Conservation (phyloP, 768 basidiomycete genomes). For the Tubosaeta sp. region DNA sequence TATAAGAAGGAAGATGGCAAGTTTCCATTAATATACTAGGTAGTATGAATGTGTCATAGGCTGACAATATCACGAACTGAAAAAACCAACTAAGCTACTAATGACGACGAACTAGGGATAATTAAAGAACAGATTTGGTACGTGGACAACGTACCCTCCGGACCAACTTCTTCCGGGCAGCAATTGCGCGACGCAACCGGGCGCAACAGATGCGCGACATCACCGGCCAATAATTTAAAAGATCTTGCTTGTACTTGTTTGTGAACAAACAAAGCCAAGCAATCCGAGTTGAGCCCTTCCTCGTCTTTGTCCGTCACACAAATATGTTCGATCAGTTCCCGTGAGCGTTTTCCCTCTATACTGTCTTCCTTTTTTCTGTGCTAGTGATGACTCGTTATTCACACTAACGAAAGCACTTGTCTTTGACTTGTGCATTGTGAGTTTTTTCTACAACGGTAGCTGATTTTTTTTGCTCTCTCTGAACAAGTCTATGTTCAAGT, state of each 20-base stretch:
- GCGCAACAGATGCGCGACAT: too few relatives aligned
- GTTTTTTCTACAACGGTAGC: slow-evolving; percentile 81
- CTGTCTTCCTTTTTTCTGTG: slow-evolving; percentile 13
- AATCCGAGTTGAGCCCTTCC: not conserved
- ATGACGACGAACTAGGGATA: too few relatives aligned
- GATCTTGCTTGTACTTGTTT: not conserved
- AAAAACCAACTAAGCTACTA: too few relatives aligned
- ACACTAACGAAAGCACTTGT: slow-evolving; percentile 64
- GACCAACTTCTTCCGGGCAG: not conserved
- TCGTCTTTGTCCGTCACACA: not conserved
- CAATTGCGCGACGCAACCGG: too few relatives aligned
- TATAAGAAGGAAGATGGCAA: not conserved
- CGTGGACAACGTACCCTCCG: too few relatives aligned
- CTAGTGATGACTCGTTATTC: slow-evolving; percentile 63
- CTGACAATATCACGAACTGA: not conserved
- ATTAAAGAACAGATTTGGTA: too few relatives aligned
- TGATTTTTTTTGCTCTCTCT: slow-evolving; percentile 47
- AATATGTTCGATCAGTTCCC: too few relatives aligned
- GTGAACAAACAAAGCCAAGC: slow-evolving; percentile 19
- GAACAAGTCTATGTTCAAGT: not conserved
- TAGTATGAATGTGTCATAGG: not conserved
- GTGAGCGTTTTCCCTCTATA: slow-evolving; percentile 15
- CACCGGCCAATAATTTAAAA: too few relatives aligned
- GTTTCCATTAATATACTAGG: not conserved
- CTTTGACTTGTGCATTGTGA: slow-evolving; percentile 45